Base-by-base conservation (phyloP, 2,329 filamentous ascomycete species). In the Aspergillus terreus region DNA sequence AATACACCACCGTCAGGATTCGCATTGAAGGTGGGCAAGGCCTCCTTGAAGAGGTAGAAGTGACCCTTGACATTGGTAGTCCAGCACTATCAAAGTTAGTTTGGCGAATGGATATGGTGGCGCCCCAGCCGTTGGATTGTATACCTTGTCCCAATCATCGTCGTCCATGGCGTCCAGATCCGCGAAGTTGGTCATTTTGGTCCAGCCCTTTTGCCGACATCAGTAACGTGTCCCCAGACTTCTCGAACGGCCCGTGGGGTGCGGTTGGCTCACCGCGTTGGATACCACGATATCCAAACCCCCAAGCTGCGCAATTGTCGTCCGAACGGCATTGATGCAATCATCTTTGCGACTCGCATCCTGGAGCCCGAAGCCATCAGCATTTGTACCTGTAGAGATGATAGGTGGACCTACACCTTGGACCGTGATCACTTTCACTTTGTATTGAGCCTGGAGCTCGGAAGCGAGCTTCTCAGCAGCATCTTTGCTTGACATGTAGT, bases 251-350 rank as follows among this genome's bases (percentile, higher is more conserved):
- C n/a, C 23, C 5, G 14, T 3, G 11, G 32, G 4, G 36, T 6
- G 11, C 11, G 4, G 23, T 23, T 40, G 11, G 53, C 76, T 44
- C 62, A 83, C 81, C 15, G 86, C 87, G 68, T 94, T 94, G 2
- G 86, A 87, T 61, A 92, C 82, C 43, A 94, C 76, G 38, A 90
- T 78, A 70, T 94, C 88, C n/a, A 94, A 68, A 1, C 85, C 82
- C 4, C 85, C 87, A 56, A 90, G 76, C n/a, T 69, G 70, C 23
- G 78, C 71, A 44, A 85, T 76, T 1, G 82, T 80, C 42, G 85
- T 78, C 15, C 78, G 70, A 1, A 92, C 81, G 0, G 85, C 76
- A 0, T 75, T 73, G 45, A 75, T 68, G 55, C 88, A 82, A 23
- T 87, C 86, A 1, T 72, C 68, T 32, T 81, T 78, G 5, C 76